Conservation (phyloP, 2,329 filamentous ascomycete species). For the Botrytis sinoallii region DNA sequence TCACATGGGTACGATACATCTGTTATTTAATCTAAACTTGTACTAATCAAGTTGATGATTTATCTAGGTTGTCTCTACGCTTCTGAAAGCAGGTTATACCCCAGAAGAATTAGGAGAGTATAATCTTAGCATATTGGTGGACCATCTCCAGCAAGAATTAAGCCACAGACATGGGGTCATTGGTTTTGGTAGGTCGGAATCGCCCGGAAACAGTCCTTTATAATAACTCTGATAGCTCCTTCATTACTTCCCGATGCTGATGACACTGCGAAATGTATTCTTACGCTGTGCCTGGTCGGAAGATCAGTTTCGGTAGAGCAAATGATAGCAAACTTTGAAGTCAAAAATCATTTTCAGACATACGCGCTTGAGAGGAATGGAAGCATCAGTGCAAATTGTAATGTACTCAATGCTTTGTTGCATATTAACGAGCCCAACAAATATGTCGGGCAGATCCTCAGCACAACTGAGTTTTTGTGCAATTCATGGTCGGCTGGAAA, state of each 20-base stretch:
- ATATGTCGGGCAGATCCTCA: neutral
- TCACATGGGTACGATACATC: too few relatives aligned
- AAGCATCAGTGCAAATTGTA: conserved; percentile 10
- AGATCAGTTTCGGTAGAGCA: neutral
- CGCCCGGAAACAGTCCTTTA: neutral
- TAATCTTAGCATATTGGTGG: neutral
- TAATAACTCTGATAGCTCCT: neutral
- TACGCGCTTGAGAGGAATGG: conserved; percentile 9
- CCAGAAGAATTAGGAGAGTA: neutral
- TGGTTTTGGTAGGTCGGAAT: neutral
- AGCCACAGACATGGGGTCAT: neutral
- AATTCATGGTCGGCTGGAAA: neutral
- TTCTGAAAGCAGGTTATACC: neutral
- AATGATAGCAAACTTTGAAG: conserved; percentile 12
- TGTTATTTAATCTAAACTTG: conserved; percentile 25
- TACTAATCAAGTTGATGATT: neutral
- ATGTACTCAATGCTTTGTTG: conserved; percentile 6
- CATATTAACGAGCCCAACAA: neutral
- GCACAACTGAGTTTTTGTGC: neutral
- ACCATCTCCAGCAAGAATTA: neutral
- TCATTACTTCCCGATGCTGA: neutral
- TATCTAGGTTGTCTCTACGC: neutral
- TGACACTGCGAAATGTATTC: conserved; percentile 13
- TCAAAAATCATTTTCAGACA: conserved; percentile 1
- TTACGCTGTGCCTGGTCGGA: neutral